phyloP scores from a whole-genome alignment of 2,329 filamentous ascomycete genomes.

The Teratosphaeria viscida region DNA sequence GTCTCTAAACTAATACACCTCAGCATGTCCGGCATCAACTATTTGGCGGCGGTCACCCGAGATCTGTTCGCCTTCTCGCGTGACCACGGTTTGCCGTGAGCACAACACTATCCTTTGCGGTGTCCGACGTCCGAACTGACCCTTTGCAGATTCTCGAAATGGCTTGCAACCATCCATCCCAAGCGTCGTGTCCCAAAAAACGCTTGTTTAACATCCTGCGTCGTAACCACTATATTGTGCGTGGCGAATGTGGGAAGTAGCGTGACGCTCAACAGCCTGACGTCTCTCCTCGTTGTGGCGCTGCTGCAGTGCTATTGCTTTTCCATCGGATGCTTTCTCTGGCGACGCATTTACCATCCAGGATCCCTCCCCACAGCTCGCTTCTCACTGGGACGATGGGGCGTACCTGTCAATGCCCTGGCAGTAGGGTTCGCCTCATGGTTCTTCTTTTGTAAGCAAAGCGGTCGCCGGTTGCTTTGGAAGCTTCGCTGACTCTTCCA shows the following conservation, averaged over 20 bases:
- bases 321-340: constrained; percentile 27
- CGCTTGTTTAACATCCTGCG: constrained; percentile 20
- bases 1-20: not conserved
- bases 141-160: constrained; percentile 20
- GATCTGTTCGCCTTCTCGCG: constrained; percentile 25
- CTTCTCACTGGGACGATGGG: constrained; percentile 29
- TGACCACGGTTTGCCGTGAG: constrained; percentile 28
- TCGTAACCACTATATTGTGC: constrained; percentile 17
- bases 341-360: constrained; percentile 30
- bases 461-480: too few species aligned
- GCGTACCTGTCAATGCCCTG: constrained; percentile 27
- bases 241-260: constrained; percentile 29
- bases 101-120: constrained; percentile 18
- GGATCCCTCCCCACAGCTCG: constrained; percentile 26
- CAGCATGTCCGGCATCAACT: constrained; percentile 1
- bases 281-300: constrained; percentile 30
- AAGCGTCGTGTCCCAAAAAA: constrained; percentile 17
- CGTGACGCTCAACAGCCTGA: constrained; percentile 27
- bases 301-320: constrained; percentile 32
- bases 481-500: too few species aligned
- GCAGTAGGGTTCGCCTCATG: constrained; percentile 26
- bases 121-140: constrained; percentile 9
- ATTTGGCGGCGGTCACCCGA: constrained; percentile 10
- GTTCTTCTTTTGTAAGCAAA: constrained; percentile 22
- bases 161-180: constrained; percentile 22